phyloP scores from a whole-genome alignment of 345 rosid genomes.

The rapeseed (Brassica napus) region Da-Ae NC_063452.1:10256001-10256500 shows the following conservation, averaged over 20 bases:
- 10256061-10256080: neutral
- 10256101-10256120: constrained; percentile 19
- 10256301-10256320: constrained; percentile 70
- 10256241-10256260: constrained; percentile 24
- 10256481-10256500: constrained; percentile 91
- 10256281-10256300: constrained; percentile 69
- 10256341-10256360: neutral
- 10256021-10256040: neutral
- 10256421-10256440: constrained; percentile 92
- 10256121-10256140: constrained; percentile 57
- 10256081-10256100: constrained; percentile 6
- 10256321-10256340: constrained; percentile 53
- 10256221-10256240: constrained; percentile 55
- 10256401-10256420: constrained; percentile 59
- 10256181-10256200: constrained; percentile 58
- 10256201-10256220: constrained; percentile 75
- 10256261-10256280: constrained; percentile 16
- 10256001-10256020: constrained; percentile 3
- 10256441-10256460: constrained; percentile 96
- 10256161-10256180: constrained; percentile 75
- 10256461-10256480: constrained; percentile 91
- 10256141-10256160: constrained; percentile 33
- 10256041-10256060: neutral
- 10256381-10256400: constrained; percentile 54
- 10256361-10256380: constrained; percentile 37